These are phyloP conservation scores for Phytophthora idaei DNA, from an alignment of 352 stramenopile species.

Conservation along the genomic window DNA sequence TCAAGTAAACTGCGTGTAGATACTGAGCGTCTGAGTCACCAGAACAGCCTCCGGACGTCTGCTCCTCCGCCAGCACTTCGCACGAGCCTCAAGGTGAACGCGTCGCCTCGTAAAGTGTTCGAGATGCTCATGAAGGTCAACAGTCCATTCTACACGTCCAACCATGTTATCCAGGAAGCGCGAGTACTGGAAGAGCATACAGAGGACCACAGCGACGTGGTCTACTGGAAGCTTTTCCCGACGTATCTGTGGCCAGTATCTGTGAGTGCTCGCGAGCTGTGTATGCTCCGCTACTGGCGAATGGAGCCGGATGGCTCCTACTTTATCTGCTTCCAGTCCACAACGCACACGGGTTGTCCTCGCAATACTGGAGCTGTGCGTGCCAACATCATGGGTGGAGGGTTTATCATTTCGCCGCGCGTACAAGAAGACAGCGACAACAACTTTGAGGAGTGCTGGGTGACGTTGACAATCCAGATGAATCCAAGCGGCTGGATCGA, in stretches of 20 bases:
- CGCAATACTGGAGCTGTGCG: conserved; percentile 41
- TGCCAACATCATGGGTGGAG: conserved; percentile 67
- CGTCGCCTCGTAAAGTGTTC: conserved; percentile 72
- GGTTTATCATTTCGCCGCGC: conserved; percentile 72
- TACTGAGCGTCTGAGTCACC: conserved; percentile 54
- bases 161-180: conserved; percentile 77
- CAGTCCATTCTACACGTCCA: conserved; percentile 74
- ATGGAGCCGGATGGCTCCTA: conserved; percentile 84
- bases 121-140: conserved; percentile 77
- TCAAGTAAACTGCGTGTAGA: conserved; percentile 77
- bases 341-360: conserved; percentile 64
- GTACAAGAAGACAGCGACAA: conserved; percentile 63
- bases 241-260: conserved; percentile 78
- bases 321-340: conserved; percentile 90
- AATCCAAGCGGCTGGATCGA: conserved; percentile 86
- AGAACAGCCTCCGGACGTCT: conserved; percentile 40
- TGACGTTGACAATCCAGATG: conserved; percentile 81
- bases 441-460: conserved; percentile 75
- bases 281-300: conserved; percentile 82
- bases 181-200: conserved; percentile 68
- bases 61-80: conserved; percentile 62
- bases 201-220: conserved; percentile 76
- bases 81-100: conserved; percentile 73
- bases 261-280: conserved; percentile 73
- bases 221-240: conserved; percentile 76